Evolutionary conservation across 2,329 filamentous ascomycete genomes (phyloP), one percentile per base, ranked within the genome.

Genomic region (Diplodia mutila): DNA sequence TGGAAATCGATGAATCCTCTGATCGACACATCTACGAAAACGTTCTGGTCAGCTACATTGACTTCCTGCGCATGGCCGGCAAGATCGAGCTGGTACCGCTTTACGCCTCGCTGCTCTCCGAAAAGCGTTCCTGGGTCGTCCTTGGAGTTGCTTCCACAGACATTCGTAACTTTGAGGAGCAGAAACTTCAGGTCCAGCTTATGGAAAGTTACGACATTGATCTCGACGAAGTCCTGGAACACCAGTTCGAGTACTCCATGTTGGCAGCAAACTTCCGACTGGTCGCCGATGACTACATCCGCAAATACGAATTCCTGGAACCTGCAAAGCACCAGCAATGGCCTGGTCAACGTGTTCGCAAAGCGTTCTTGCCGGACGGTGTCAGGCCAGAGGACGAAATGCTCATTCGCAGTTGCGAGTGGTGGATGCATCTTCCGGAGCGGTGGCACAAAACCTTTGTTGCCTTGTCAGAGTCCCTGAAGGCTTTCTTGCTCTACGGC

Each of bases 81-180:
- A 87, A 95, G 66, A 88, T 91, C 68, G 90, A 94, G 70, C 81
- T 95, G 51, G 91, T 97, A 66, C 94, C 95, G 0, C 82, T 97
- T 0, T 99, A 99, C 77, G 94, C 92, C 70, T 93, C 93, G 9
- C 90, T 92, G 72, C 83, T 99, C 14, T 84, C 87, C 11, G 81
- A 84, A 7, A 82, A 87, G 14, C 85, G 90, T 70, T 85, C 86
- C 69, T 89, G 93, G 72, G 86, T 89, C 66, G 89, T 90, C 18
- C 84, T 99, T 59, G 92, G 90, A 67, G 86, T 88, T 64, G 91
- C 96, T 67, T 81, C 97, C 66, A 90, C 93, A 61, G 87, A 91
- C 54, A 85, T 97, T 66, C 85, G 86, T 32, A 87, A 91, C 52
- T 79, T 83, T 8, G 82, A 87, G 8, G 87, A 91, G 69, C 89